These are phyloP conservation scores for Quercus bicolor DNA, from an alignment of 306 rosid species.

Conservation along the genomic window DNA sequence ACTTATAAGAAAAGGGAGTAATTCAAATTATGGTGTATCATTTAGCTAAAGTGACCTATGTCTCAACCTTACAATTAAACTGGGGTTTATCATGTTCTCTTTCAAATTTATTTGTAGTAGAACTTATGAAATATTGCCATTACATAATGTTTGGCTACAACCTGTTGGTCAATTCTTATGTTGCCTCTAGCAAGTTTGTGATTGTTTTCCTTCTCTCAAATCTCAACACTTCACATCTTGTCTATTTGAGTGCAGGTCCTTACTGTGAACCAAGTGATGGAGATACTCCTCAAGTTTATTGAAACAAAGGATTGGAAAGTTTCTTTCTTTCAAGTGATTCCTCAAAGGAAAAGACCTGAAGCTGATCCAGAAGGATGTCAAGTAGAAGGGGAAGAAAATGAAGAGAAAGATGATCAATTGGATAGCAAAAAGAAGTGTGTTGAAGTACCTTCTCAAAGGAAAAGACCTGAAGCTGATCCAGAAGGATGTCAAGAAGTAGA, in stretches of 20 bases:
- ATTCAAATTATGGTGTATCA: not conserved
- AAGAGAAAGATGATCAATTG: conserved; percentile 15
- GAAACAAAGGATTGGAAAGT: conserved; percentile 84
- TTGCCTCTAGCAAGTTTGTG: not conserved
- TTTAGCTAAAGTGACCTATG: not conserved
- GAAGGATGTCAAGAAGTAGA: conserved; percentile 32
- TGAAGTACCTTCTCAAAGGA: conserved; percentile 55
- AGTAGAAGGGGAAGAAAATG: conserved; percentile 34
- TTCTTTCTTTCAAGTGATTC: conserved; percentile 78
- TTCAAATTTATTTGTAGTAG: not conserved
- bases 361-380: conserved; percentile 40
- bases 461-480: conserved; percentile 51
- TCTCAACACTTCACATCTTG: not conserved
- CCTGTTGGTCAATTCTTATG: not conserved
- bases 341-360: conserved; percentile 74
- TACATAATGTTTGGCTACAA: not conserved
- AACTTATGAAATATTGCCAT: not conserved
- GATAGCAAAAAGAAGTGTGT: conserved; percentile 30
- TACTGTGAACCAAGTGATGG: conserved; percentile 86
- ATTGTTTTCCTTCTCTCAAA: not conserved
- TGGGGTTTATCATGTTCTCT: not conserved
- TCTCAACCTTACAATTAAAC: not conserved
- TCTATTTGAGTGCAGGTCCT: conserved; percentile 61
- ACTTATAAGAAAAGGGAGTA: too few relatives aligned
- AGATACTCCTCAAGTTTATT: conserved; percentile 58